Percentiles rank a stretch among this genome's conserved stretches.
phyloP scores from a whole-genome alignment of 2,329 filamentous ascomycete genomes.

The Pyrenophora tritici-repentis region DNA sequence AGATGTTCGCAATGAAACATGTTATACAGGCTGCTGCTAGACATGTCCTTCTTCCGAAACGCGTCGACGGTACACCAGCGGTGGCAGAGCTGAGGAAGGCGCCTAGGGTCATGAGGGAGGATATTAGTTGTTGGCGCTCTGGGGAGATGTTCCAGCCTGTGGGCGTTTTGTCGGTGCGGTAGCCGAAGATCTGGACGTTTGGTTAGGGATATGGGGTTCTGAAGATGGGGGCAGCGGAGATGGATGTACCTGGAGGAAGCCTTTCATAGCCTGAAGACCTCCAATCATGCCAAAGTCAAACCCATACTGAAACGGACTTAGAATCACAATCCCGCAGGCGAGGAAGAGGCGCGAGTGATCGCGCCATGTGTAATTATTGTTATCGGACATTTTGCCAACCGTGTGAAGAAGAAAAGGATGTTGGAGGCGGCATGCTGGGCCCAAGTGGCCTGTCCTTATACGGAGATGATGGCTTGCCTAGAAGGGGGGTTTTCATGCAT shows the following conservation, averaged over 20 bases:
- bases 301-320: slow-evolving; percentile 60
- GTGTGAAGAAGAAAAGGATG: neutral
- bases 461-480: slow-evolving; percentile 22
- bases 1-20: slow-evolving; percentile 58
- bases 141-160: slow-evolving; percentile 52
- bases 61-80: slow-evolving; percentile 48
- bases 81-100: slow-evolving; percentile 51
- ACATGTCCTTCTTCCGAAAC: slow-evolving; percentile 52
- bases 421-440: neutral
- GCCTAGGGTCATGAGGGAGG: slow-evolving; percentile 54
- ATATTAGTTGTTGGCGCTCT: slow-evolving; percentile 53
- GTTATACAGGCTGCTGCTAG: slow-evolving; percentile 56
- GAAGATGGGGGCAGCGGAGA: too few relatives aligned
- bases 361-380: slow-evolving; percentile 33
- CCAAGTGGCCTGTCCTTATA: slow-evolving; percentile 25
- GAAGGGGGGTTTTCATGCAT: slow-evolving; percentile 16
- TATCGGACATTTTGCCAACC: slow-evolving; percentile 24
- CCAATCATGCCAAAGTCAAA: slow-evolving; percentile 59
- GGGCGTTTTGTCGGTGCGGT: slow-evolving; percentile 30
- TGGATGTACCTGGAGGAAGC: slow-evolving; percentile 51
- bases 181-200: slow-evolving; percentile 36
- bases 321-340: slow-evolving; percentile 54
- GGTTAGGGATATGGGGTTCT: neutral
- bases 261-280: slow-evolving; percentile 57
- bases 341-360: slow-evolving; percentile 54